These are phyloP conservation scores for Trichoderma koningiopsis DNA, from an alignment of 2,329 filamentous ascomycete species.

Conservation along the genomic window DNA sequence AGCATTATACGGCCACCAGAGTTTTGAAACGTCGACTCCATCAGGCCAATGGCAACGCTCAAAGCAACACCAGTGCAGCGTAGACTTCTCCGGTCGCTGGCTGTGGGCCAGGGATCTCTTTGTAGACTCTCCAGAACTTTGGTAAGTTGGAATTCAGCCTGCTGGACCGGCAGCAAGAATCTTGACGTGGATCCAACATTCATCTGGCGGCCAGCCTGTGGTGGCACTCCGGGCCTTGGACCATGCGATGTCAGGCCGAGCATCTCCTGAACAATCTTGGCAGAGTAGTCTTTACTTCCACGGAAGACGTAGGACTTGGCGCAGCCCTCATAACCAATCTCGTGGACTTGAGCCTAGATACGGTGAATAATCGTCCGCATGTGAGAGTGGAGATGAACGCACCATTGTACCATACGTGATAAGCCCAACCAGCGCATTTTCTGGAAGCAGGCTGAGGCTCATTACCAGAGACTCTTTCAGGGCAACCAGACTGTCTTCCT, in stretches of 20 bases:
- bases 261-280: constrained; percentile 99
- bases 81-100: constrained; percentile 85
- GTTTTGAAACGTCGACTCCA: constrained; percentile 96
- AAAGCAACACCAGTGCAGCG: constrained; percentile 96
- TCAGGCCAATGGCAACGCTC: constrained; percentile 86
- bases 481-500: constrained; percentile 80
- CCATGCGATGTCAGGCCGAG: constrained; percentile 76
- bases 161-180: constrained; percentile 90
- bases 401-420: constrained; percentile 95
- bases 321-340: constrained; percentile 96
- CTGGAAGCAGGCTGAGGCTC: constrained; percentile 79
- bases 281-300: constrained; percentile 95
- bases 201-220: constrained; percentile 73
- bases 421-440: constrained; percentile 78
- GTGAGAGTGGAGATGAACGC: constrained; percentile 33
- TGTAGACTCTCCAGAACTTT: constrained; percentile 94
- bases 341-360: constrained; percentile 83
- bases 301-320: constrained; percentile 98
- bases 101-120: constrained; percentile 96
- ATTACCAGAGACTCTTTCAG: constrained; percentile 85
- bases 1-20: constrained; percentile 95
- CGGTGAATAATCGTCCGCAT: constrained; percentile 30
- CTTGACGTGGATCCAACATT: constrained; percentile 80
- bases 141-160: constrained; percentile 96
- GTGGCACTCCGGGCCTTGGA: constrained; percentile 72